phyloP scores from a whole-genome alignment of 2,329 filamentous ascomycete genomes.

The Lasiodiplodia hormozganensis region DNA sequence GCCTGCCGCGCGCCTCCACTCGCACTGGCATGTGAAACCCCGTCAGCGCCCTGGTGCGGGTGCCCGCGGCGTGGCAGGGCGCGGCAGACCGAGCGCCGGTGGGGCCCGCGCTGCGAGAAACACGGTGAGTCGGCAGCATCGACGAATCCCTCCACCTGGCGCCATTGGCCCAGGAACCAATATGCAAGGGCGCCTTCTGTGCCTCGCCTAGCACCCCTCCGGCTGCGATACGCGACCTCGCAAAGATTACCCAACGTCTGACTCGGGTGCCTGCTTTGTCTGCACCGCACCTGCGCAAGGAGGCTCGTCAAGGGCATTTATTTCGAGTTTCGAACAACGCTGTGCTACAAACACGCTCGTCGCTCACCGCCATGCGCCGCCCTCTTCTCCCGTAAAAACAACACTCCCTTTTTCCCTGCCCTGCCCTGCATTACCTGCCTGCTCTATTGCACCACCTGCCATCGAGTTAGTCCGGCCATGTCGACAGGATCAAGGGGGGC shows the following conservation, averaged over 20 bases:
- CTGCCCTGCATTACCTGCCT: conserved; percentile 12
- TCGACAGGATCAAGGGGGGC: conserved; percentile 29
- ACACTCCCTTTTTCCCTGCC: conserved; percentile 11
- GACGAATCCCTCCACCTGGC: background rate
- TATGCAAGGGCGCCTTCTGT: conserved; percentile 28
- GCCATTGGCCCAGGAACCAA: conserved; percentile 27
- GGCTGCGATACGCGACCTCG: conserved; percentile 26
- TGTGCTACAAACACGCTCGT: conserved; percentile 26
- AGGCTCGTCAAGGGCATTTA: conserved; percentile 26
- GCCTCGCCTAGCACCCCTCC: conserved; percentile 17
- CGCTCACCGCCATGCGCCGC: conserved; percentile 22
- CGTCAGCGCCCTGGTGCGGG: conserved; percentile 15
- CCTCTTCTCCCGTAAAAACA: conserved; percentile 2
- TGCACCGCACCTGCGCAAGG: conserved; percentile 23
- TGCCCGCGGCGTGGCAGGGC: conserved; percentile 15
- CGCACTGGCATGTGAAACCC: conserved; percentile 27
- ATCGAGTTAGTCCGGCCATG: conserved; percentile 21
- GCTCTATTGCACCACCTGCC: conserved; percentile 45
- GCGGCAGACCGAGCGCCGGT: conserved; percentile 21
- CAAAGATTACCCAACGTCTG: conserved; percentile 21
- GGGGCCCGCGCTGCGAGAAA: conserved; percentile 16
- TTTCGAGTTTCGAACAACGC: conserved; percentile 29
- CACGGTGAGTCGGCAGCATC: conserved; percentile 8
- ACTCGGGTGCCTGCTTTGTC: conserved; percentile 12
- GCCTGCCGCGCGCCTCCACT: conserved; percentile 2